Evolutionary conservation across 2,329 filamentous ascomycete genomes (phyloP).

Genomic region (Exophiala mesophila): DNA sequence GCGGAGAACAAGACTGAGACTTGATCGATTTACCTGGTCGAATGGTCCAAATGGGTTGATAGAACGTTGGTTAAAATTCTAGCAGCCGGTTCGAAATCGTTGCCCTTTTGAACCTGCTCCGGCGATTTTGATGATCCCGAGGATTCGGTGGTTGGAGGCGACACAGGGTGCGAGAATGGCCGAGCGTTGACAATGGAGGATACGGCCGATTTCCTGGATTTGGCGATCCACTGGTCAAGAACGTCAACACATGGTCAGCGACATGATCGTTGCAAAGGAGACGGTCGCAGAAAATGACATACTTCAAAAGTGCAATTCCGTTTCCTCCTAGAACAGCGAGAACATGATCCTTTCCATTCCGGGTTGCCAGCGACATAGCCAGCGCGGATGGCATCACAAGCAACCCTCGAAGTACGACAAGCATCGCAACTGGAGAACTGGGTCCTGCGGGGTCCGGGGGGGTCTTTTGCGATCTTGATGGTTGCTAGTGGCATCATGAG

Average conservation of each 20-base stretch:
- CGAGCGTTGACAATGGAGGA: conserved; percentile 1
- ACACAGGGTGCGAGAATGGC: conserved; percentile 2
- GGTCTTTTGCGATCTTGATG: neutral
- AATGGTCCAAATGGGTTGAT: too few species aligned
- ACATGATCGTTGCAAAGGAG: too few species aligned
- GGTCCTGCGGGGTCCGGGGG: conserved; percentile 16
- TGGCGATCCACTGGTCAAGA: conserved; percentile 15
- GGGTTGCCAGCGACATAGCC: conserved; percentile 19
- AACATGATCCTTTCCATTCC: conserved; percentile 22
- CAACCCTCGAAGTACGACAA: conserved; percentile 31
- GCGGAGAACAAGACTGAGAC: too few species aligned
- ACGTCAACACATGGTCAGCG: too few species aligned
- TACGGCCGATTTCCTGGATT: conserved; percentile 4
- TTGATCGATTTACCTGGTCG: too few species aligned
- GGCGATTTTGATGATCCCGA: neutral
- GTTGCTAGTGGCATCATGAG: conserved; percentile 4
- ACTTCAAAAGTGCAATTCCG: conserved; percentile 23
- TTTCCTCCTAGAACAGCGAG: conserved; percentile 24
- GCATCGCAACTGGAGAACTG: conserved; percentile 35
- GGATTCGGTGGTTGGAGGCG: conserved; percentile 1
- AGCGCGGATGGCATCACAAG: conserved; percentile 28
- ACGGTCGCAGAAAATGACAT: too few species aligned
- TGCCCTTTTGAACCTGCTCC: neutral
- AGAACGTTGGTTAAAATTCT: too few species aligned
- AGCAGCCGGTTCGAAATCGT: neutral